phyloP scores from a whole-genome alignment of 805 yeast species.

The Candida berthetii region DNA sequence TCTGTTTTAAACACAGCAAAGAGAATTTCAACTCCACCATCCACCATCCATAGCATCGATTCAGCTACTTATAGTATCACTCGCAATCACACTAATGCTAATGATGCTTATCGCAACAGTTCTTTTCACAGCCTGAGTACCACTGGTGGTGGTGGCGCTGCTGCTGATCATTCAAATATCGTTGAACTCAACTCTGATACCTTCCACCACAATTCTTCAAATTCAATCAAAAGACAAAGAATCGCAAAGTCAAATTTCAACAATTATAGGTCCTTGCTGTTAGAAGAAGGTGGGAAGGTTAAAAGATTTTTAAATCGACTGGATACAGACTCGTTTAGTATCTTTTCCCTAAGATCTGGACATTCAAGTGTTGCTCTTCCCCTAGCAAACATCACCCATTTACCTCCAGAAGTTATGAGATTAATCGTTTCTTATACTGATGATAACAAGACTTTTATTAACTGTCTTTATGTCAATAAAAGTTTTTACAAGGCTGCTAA shows the following conservation, averaged over 20 bases:
- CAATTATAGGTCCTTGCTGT: conserved; percentile 12
- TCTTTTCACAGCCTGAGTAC: too few species aligned
- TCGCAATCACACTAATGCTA: too few species aligned
- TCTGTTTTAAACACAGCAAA: not conserved
- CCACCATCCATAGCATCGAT: not conserved
- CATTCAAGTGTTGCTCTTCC: conserved; percentile 1
- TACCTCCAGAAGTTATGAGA: conserved; percentile 27
- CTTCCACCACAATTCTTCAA: too few species aligned
- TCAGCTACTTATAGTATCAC: too few species aligned
- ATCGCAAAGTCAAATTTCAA: conserved; percentile 10
- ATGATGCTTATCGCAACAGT: too few species aligned
- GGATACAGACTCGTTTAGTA: conserved; percentile 23
- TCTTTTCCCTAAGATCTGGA: conserved; percentile 20
- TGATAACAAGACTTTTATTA: conserved; percentile 35
- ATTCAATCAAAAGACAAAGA: conserved; percentile 4
- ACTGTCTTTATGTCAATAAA: conserved; percentile 44
- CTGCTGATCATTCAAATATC: not conserved
- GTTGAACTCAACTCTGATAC: not conserved
- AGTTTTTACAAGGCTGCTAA: conserved; percentile 45
- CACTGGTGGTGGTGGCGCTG: too few species aligned
- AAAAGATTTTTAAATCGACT: conserved; percentile 21
- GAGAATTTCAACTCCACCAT: not conserved
- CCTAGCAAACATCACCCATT: conserved; percentile 17
- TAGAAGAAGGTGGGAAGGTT: conserved; percentile 13
- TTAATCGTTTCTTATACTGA: conserved; percentile 20